These are phyloP conservation scores for Colletotrichum cordylinicola DNA, from an alignment of 2,329 filamentous ascomycete genomes.

Conservation along the genomic window DNA sequence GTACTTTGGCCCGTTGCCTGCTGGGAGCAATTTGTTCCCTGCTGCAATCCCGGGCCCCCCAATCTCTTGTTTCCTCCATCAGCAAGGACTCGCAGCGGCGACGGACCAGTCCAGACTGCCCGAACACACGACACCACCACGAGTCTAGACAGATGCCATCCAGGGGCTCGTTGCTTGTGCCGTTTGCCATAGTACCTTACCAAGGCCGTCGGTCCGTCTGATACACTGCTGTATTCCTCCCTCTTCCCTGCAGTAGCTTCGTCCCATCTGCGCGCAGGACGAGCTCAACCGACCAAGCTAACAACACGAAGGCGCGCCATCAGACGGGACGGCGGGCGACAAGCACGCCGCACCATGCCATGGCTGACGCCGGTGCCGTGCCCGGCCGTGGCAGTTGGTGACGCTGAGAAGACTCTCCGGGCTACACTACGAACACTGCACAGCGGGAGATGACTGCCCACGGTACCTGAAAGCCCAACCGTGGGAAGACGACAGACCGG, in stretches of 20 bases:
- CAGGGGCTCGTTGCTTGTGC: not conserved
- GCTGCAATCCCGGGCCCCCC: constrained; percentile 10
- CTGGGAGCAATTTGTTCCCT: constrained; percentile 8
- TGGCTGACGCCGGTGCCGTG: not conserved
- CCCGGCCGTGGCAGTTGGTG: not conserved
- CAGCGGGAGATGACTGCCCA: not conserved
- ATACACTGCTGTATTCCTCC: not conserved
- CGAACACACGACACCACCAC: constrained; percentile 5
- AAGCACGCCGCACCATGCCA: not conserved
- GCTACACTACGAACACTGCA: not conserved
- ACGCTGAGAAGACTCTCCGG: not conserved
- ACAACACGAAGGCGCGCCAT: not conserved
- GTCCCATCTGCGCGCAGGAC: not conserved
- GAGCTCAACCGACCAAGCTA: not conserved
- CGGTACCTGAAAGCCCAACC: not conserved
- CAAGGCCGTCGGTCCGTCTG: not conserved
- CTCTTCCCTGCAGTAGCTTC: constrained; percentile 1
- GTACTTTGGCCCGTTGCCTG: not conserved
- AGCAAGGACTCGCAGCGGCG: not conserved
- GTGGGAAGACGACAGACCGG: not conserved
- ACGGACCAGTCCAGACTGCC: constrained; percentile 14
- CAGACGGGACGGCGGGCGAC: not conserved
- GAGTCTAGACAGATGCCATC: constrained; percentile 12
- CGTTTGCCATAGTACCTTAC: not conserved
- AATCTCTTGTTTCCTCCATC: constrained; percentile 20